Base-by-base conservation (phyloP, 2,329 filamentous ascomycete species). In the Ambrosiella beaveri region DNA sequence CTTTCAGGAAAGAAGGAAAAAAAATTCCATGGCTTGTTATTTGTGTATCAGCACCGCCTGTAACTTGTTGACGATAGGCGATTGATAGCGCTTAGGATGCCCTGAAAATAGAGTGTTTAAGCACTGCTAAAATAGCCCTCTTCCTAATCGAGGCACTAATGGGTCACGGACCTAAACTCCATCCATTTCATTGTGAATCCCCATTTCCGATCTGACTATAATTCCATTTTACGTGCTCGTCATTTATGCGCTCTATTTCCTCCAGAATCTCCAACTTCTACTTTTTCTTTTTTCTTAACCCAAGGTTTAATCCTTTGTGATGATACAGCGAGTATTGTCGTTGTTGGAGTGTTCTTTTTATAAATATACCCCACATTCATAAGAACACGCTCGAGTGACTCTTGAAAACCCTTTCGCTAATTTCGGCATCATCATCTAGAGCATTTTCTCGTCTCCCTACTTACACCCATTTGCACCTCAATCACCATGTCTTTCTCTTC, bases 401-500 rank as follows among this genome's bases (percentile, higher is more conserved):
- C 44, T 47, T 47, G 19, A 13, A 3, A 8, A 15, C 44, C 7
- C 44, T 47, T n/a, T 8, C 11, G 2, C 44, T 17, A 13, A 47
- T 17, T 15, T 47, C n/a, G n/a, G n/a, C 13, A n/a, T 17, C 44
- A 47, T 47, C 44, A 47, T 47, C 11, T n/a, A 13, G 44, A 47
- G 44, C 12, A 8, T 12, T 41, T 2, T n/a, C 40, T 41, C 19
- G 7, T 47, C 19, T 8, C 2, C 5, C 7, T 47, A 8, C 44
- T 17, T 47, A 13, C n/a, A 19, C 44, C n/a, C 7, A 15, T 17
- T 19, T 47, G 8, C n/a, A 13, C 7, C n/a, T 8, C 56, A 50
- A 38, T 55, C 62, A 65, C 57, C 61, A 84, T 84, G 81, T 84
- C 81, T 40, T 84, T 84, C 71, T 84, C 81, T 45, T 82, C 77